Percentiles rank a stretch among this genome's conserved stretches.
These are phyloP conservation scores for Coemansia sp. DNA, from an alignment of 192 early-diverging fungal species.

Conservation along the genomic window DNA sequence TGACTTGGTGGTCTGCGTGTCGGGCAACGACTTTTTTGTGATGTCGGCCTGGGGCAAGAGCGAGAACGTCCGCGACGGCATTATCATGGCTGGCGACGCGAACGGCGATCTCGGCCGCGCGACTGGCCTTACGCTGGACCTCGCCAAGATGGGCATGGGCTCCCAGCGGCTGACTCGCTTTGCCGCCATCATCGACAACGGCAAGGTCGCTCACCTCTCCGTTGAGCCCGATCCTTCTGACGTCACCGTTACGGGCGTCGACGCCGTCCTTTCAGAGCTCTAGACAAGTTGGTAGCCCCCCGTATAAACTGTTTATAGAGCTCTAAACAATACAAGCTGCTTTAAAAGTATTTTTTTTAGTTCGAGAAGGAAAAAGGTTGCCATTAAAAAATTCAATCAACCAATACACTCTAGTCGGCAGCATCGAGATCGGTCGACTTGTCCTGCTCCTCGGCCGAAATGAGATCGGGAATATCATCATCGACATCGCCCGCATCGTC, in stretches of 20 bases:
- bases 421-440: slow-evolving; percentile 50
- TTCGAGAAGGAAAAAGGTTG: too few relatives aligned
- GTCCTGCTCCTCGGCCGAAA: slow-evolving; percentile 65
- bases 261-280: slow-evolving; percentile 56
- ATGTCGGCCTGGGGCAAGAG: slow-evolving; percentile 55
- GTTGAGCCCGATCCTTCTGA: slow-evolving; percentile 57
- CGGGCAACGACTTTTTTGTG: slow-evolving; percentile 55
- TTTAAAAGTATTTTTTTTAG: too few relatives aligned
- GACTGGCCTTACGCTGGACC: slow-evolving; percentile 64
- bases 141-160: slow-evolving; percentile 61
- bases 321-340: too few relatives aligned
- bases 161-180: slow-evolving; percentile 64
- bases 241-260: slow-evolving; percentile 57
- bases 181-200: slow-evolving; percentile 64
- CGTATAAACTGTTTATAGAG: too few relatives aligned
- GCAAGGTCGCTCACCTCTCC: slow-evolving; percentile 65
- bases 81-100: slow-evolving; percentile 71
- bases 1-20: slow-evolving; percentile 41
- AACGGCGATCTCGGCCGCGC: slow-evolving; percentile 64
- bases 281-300: too few relatives aligned
- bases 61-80: slow-evolving; percentile 30
- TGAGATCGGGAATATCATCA: slow-evolving; percentile 95
- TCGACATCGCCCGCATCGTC: slow-evolving; percentile 65
- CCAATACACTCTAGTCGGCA: slow-evolving; percentile 24
- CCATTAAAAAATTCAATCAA: too few relatives aligned